These are phyloP conservation scores for Colletotrichum abscissum DNA, from an alignment of 2,329 filamentous ascomycete genomes.

Conservation along the genomic window DNA sequence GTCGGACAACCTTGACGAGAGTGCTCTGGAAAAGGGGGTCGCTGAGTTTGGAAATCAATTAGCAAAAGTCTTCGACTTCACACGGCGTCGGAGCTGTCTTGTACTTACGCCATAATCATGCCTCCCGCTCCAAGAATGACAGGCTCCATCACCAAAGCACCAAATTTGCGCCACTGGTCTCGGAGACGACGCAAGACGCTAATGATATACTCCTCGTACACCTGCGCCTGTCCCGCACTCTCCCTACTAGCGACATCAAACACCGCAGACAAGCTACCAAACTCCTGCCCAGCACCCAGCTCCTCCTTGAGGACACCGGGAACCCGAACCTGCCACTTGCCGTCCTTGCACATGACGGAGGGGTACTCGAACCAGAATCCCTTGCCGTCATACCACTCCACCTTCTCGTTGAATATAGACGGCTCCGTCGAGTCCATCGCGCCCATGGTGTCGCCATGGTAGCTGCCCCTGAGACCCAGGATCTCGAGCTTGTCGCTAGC, in stretches of 20 bases:
- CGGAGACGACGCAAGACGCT: constrained; percentile 63
- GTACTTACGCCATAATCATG: constrained; percentile 80
- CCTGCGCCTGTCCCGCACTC: constrained; percentile 53
- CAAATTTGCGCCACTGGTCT: constrained; percentile 73
- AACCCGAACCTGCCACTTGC: constrained; percentile 73
- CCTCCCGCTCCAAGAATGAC: constrained; percentile 84
- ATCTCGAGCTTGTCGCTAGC: constrained; percentile 70
- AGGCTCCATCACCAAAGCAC: constrained; percentile 83
- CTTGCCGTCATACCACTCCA: constrained; percentile 85
- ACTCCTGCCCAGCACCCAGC: constrained; percentile 55
- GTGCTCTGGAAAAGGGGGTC: constrained; percentile 85
- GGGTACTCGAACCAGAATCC: constrained; percentile 88
- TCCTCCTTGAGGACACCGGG: constrained; percentile 60
- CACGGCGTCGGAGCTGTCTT: too few species aligned
- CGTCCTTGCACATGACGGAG: constrained; percentile 72
- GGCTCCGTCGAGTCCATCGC: constrained; percentile 89
- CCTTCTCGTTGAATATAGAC: constrained; percentile 81
- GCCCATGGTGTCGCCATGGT: constrained; percentile 89
- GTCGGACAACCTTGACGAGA: constrained; percentile 75
- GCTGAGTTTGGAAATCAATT: constrained; percentile 51
- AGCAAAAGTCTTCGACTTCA: too few species aligned
- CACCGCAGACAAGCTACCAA: constrained; percentile 63
- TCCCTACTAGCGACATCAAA: constrained; percentile 69
- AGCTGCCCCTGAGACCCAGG: constrained; percentile 81
- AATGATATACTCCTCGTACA: constrained; percentile 71